Conservation (phyloP, 768 basidiomycete species). For the Chlorophyllum brunneum region DNA sequence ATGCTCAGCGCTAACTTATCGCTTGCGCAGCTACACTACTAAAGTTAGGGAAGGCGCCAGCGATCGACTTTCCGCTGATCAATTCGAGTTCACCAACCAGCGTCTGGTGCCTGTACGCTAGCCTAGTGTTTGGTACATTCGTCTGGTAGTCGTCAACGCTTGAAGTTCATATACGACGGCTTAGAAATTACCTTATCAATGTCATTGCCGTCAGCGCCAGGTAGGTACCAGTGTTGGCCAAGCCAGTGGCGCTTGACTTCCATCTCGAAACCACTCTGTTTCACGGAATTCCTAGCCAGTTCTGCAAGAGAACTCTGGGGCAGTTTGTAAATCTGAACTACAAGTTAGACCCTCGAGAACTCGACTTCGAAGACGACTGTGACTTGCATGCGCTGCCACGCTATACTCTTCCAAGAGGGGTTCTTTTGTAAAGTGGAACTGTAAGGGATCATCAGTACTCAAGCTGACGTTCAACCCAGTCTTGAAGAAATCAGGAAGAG, state of each 20-base stretch:
- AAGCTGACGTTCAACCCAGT: constrained; percentile 93
- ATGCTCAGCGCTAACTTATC: too few relatives aligned
- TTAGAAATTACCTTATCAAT: constrained; percentile 78
- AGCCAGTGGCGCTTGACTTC: constrained; percentile 95
- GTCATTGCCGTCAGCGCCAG: constrained; percentile 91
- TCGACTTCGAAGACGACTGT: neutral
- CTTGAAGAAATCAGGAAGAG: constrained; percentile 95
- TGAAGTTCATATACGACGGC: too few relatives aligned
- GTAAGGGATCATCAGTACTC: constrained; percentile 93
- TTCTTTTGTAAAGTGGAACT: constrained; percentile 98
- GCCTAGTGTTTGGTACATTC: constrained; percentile 91
- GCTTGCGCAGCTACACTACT: neutral
- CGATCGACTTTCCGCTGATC: constrained; percentile 31
- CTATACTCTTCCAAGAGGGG: constrained; percentile 96
- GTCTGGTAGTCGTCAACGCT: constrained; percentile 48
- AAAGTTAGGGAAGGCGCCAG: constrained; percentile 2
- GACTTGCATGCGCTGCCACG: constrained; percentile 88
- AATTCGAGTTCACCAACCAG: constrained; percentile 80
- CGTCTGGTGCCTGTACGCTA: constrained; percentile 90
- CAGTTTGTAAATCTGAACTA: constrained; percentile 86
- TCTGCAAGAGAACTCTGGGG: constrained; percentile 94
- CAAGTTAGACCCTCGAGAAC: neutral
- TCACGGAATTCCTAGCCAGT: constrained; percentile 95
- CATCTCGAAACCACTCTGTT: constrained; percentile 98
- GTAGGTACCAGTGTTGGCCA: constrained; percentile 89